phyloP scores from a whole-genome alignment of 2,329 filamentous ascomycete genomes.

The Aureobasidium leucospermi region DNA sequence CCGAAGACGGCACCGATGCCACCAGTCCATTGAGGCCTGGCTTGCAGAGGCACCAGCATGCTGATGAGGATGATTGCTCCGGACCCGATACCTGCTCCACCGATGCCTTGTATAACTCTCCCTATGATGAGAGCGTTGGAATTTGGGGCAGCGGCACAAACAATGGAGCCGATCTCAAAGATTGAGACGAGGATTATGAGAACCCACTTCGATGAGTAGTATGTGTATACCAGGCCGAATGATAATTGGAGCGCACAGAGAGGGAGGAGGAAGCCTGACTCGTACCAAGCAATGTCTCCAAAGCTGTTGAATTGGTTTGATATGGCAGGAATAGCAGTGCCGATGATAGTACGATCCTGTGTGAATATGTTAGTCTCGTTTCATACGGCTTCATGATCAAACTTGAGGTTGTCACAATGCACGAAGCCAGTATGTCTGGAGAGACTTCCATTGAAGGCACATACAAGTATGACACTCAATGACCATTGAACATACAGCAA shows the following conservation, averaged over 20 bases:
- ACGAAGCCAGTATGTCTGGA: no score
- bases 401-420: not conserved
- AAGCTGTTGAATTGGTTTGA: constrained; percentile 41
- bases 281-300: constrained; percentile 43
- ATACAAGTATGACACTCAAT: no score
- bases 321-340: constrained; percentile 42
- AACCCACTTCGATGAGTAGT: constrained; percentile 38
- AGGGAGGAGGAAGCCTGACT: constrained; percentile 37
- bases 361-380: not conserved
- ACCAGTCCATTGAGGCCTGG: constrained; percentile 18
- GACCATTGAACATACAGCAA: no score
- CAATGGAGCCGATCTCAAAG: constrained; percentile 40
- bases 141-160: constrained; percentile 42
- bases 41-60: constrained; percentile 16
- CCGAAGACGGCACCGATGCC: constrained; percentile 35
- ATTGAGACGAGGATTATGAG: constrained; percentile 33
- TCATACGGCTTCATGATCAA: not conserved
- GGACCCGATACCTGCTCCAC: constrained; percentile 44
- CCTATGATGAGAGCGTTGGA: constrained; percentile 47
- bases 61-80: constrained; percentile 29
- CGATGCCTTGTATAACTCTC: constrained; percentile 45
- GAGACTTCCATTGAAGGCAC: no score
- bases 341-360: constrained; percentile 29
- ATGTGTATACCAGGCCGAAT: constrained; percentile 35
- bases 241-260: constrained; percentile 35